A percentile compares a stretch with the other conserved stretches of the same genome.
Evolutionary conservation across 192 early-diverging fungal species (phyloP).

Genomic region (Coemansia sp.): DNA sequence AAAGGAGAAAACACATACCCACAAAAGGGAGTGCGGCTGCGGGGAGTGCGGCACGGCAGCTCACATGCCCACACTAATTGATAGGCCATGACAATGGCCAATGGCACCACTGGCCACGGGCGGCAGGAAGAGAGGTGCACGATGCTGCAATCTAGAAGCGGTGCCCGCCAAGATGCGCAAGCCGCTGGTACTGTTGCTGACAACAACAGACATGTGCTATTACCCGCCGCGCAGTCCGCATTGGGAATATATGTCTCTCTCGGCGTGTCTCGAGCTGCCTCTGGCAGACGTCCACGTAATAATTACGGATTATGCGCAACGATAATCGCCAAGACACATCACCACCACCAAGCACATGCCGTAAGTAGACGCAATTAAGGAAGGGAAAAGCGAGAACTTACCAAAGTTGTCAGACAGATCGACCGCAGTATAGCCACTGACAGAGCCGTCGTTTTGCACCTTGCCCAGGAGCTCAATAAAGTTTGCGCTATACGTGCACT

Average conservation of each 20-base stretch:
- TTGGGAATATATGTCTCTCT: neutral
- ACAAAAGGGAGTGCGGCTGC: neutral
- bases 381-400: slow-evolving; percentile 7
- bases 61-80: slow-evolving; percentile 8
- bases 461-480: slow-evolving; percentile 48
- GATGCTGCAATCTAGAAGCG: slow-evolving; percentile 7
- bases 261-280: neutral
- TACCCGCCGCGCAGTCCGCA: slow-evolving; percentile 13
- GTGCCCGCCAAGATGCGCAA: slow-evolving; percentile 1
- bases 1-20: neutral
- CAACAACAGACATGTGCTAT: slow-evolving; percentile 7
- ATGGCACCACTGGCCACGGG: neutral
- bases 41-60: slow-evolving; percentile 2
- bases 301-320: neutral
- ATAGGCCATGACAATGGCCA: neutral
- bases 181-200: slow-evolving; percentile 7
- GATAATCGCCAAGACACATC: neutral
- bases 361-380: neutral
- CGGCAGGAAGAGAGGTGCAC: neutral
- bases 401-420: slow-evolving; percentile 51
- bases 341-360: neutral
- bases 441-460: slow-evolving; percentile 42
- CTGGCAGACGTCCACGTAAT: neutral
- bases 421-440: slow-evolving; percentile 44
- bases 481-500: slow-evolving; percentile 39